Evolutionary conservation across 139 green algal species (phyloP).

Genomic region (Chlamydomonas sp.): DNA sequence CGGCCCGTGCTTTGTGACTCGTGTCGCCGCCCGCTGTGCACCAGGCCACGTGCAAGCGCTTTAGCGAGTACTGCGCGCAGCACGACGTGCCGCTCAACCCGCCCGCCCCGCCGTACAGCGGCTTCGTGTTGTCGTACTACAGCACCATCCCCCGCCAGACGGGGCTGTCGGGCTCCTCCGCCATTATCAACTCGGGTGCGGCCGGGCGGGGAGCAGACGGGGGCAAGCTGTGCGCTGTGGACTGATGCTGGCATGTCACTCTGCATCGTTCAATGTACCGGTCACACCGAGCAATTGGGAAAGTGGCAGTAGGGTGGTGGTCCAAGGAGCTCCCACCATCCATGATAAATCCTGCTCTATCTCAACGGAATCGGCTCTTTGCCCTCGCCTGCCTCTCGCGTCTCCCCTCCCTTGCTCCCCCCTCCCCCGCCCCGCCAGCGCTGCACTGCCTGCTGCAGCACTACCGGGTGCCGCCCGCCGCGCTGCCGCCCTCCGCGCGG

Average conservation of each 20-base stretch:
- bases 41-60: conserved; percentile 76
- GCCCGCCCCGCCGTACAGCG: background rate
- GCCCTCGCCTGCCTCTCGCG: too few relatives aligned
- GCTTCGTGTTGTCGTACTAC: conserved; percentile 85
- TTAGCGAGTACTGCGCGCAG: conserved; percentile 71
- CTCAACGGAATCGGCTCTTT: too few relatives aligned
- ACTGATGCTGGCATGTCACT: too few relatives aligned
- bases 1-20: background rate
- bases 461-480: conserved; percentile 62
- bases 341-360: too few relatives aligned
- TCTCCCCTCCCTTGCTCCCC: background rate
- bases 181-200: conserved; percentile 80
- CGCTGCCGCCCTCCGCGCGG: conserved; percentile 61
- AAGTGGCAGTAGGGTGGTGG: too few relatives aligned
- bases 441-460: conserved; percentile 87
- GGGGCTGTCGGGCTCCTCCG: conserved; percentile 88
- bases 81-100: conserved; percentile 55
- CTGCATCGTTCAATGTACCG: too few relatives aligned
- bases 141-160: conserved; percentile 89
- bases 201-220: too few relatives aligned
- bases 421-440: conserved; percentile 36
- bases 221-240: too few relatives aligned
- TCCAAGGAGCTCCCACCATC: too few relatives aligned
- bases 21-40: background rate
- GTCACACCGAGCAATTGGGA: too few relatives aligned